Conservation (phyloP, 2,329 filamentous ascomycete genomes). For the Aspergillus chevalieri region DNA sequence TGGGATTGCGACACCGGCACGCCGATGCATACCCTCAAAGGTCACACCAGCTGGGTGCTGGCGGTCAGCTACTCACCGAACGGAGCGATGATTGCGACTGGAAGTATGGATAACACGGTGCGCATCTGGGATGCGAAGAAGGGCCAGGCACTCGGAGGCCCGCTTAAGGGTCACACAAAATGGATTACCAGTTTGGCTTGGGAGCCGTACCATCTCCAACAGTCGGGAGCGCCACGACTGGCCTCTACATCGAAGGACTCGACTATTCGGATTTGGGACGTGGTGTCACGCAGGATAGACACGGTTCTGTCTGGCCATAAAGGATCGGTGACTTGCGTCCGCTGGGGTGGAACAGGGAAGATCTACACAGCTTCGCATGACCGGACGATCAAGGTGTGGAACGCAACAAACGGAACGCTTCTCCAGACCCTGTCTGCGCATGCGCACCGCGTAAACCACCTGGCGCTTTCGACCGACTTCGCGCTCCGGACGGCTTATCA, state of each 20-base stretch:
- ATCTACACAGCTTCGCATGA: constrained; percentile 85
- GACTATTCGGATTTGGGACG: constrained; percentile 82
- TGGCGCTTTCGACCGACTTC: constrained; percentile 89
- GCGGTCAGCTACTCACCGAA: constrained; percentile 84
- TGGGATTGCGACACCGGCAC: constrained; percentile 96
- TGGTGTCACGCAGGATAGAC: constrained; percentile 70
- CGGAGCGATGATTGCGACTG: constrained; percentile 72
- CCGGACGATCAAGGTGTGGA: constrained; percentile 89
- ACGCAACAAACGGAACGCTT: constrained; percentile 69
- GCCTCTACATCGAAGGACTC: constrained; percentile 86
- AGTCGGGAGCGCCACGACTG: constrained; percentile 65
- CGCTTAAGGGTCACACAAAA: constrained; percentile 79
- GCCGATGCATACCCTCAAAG: constrained; percentile 75
- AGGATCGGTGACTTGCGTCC: constrained; percentile 79
- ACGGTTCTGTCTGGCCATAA: constrained; percentile 84
- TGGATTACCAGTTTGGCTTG: constrained; percentile 84
- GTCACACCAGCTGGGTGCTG: constrained; percentile 85
- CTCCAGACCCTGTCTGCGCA: constrained; percentile 74
- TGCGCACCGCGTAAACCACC: constrained; percentile 91
- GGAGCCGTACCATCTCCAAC: constrained; percentile 87
- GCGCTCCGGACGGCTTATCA: constrained; percentile 78
- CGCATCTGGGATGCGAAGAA: constrained; percentile 81
- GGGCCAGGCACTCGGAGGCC: constrained; percentile 64
- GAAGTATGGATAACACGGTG: constrained; percentile 89
- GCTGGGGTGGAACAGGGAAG: constrained; percentile 84